phyloP scores from a whole-genome alignment of 1,139 yeast genomes.

The Pichiaceae sp. region DNA sequence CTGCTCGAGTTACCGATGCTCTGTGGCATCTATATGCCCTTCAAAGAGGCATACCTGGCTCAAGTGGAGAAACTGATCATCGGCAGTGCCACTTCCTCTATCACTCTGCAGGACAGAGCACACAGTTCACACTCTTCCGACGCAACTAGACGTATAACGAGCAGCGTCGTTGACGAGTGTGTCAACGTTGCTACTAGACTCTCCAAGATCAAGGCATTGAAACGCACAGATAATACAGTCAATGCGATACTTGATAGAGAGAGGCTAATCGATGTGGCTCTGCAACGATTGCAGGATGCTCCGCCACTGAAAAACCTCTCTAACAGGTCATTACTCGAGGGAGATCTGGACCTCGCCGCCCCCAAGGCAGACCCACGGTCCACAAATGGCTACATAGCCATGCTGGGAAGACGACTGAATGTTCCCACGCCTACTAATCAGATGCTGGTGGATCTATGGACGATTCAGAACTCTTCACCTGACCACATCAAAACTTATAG shows the following conservation, averaged over 20 bases:
- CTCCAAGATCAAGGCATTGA: conserved; percentile 4
- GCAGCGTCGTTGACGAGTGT: conserved; percentile 32
- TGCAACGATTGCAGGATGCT: too few species aligned
- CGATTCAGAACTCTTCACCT: not conserved
- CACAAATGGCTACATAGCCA: conserved; percentile 57
- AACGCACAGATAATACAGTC: conserved; percentile 26
- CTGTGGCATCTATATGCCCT: conserved; percentile 27
- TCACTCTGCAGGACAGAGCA: conserved; percentile 24
- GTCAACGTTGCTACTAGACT: conserved; percentile 24
- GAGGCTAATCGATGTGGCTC: conserved; percentile 12
- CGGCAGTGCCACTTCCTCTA: conserved; percentile 41
- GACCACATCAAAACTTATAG: too few species aligned
- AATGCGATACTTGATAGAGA: conserved; percentile 24
- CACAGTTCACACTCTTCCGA: not conserved
- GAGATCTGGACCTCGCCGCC: not conserved
- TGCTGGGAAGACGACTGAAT: conserved; percentile 37
- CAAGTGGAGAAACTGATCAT: conserved; percentile 40
- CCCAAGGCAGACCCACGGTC: conserved; percentile 28
- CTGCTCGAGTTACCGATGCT: conserved; percentile 24
- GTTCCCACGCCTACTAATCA: conserved; percentile 39
- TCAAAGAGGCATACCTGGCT: conserved; percentile 26
- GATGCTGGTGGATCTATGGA: conserved; percentile 12
- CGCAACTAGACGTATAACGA: conserved; percentile 19
- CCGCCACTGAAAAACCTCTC: conserved; percentile 1
- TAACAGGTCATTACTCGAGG: not conserved